Base-by-base conservation (phyloP, 371 early-diverging fungal genomes). In the Saksenaea oblongispora region DNA sequence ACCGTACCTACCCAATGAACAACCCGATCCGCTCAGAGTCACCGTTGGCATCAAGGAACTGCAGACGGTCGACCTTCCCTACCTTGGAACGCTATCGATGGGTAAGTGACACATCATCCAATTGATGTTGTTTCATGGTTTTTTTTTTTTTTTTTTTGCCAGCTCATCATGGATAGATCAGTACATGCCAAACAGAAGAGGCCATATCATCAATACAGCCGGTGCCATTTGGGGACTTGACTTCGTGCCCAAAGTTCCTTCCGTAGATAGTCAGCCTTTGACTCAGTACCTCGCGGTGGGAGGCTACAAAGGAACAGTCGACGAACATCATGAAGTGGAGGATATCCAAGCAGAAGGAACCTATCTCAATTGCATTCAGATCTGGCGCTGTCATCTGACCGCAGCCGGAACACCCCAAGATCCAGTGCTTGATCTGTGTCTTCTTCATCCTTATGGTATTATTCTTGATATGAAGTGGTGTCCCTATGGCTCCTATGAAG, bases 161-260 rank as follows among this genome's bases (percentile, higher is more conserved):
- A 47, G 51, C 51, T 47, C 51, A 47, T 47, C 22, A 37, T 58
- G 5, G 22, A 24, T 69, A 58, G 72, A 64, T 51, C 24, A 77
- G 18, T 22, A 57, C 8, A 66, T 71, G 8, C 22, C 24, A 37
- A 35, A 69, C 58, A 71, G 63, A 58, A 54, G 44, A 22, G 82
- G 78, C 0, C 62, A 65, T 56, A 59, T 85, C 11, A 28, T 87
- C 2, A 88, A 88, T 41, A 64, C 75, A n/a, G 91, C 89, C 4
- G 75, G 79, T 5, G 80, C 87, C 22, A 75, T 89, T n/a, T 88
- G 88, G 86, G 87, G 82, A 9, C 56, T 91, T 22, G 87, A 85
- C 22, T 89, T 88, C 77, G 79, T 76, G 15, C 85, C 86, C 3
- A 80, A 80, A 34, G 26, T 36, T n/a, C 67, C 76, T 22, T 54